Percentiles rank a stretch among this genome's conserved stretches.
These are phyloP conservation scores for Erythrobasidium hasegawianum DNA, from an alignment of 1,284 basidiomycete species.

Conservation along the genomic window DNA sequence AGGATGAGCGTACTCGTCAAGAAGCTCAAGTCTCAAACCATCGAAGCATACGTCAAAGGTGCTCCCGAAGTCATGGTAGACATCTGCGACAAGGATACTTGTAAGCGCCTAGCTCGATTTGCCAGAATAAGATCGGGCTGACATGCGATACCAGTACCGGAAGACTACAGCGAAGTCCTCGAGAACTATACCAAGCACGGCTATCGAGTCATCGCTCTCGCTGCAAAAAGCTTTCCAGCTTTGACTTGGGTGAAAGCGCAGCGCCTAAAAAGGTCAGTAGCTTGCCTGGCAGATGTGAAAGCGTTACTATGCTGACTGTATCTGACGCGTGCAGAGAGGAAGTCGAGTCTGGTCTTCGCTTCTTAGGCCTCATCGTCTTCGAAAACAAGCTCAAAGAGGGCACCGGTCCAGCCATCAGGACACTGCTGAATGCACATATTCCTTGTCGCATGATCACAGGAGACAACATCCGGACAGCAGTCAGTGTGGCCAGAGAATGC, in stretches of 20 bases:
- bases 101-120: constrained; percentile 56
- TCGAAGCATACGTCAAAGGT: constrained; percentile 98
- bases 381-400: constrained; percentile 97
- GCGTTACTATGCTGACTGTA: neutral
- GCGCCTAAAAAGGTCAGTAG: constrained; percentile 75
- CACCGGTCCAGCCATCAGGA: constrained; percentile 85
- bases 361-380: constrained; percentile 94
- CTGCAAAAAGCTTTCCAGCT: constrained; percentile 89
- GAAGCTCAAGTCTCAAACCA: constrained; percentile 82
- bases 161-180: constrained; percentile 93
- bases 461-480: constrained; percentile 93
- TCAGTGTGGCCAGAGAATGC: constrained; percentile 95
- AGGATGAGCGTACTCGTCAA: constrained; percentile 99
- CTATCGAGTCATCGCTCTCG: constrained; percentile 96
- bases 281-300: neutral
- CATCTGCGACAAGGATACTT: constrained; percentile 82
- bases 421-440: constrained; percentile 81
- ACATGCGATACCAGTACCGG: constrained; percentile 64
- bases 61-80: constrained; percentile 97
- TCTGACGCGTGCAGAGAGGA: constrained; percentile 63
- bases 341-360: constrained; percentile 84
- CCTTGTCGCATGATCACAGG: constrained; percentile 98
- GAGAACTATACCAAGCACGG: constrained; percentile 97
- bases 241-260: constrained; percentile 97
- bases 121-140: neutral